Evolutionary conservation across 176 grass and related monocot genomes (phyloP), one percentile per base, ranked within the genome.

Genomic region (Bolboschoenus planiculmis): DNA sequence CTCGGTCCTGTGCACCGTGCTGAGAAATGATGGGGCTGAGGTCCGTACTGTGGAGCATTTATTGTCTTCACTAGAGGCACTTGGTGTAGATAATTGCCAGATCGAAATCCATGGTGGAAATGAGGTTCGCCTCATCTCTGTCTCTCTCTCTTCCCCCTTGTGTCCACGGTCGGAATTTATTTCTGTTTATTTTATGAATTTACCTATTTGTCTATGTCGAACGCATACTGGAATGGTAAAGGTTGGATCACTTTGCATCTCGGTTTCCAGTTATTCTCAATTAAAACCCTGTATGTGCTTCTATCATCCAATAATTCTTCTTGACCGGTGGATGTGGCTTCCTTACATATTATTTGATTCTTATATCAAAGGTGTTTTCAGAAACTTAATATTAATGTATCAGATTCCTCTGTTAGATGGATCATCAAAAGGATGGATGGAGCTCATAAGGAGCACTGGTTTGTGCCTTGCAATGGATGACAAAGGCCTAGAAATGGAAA

Each of bases 331-430:
- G n/a, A n/a, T n/a, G n/a, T n/a, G n/a, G n/a, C n/a, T n/a, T n/a
- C n/a, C n/a, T n/a, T n/a, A n/a, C n/a, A n/a, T n/a, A n/a, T n/a
- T n/a, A n/a, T n/a, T n/a, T n/a, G n/a, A n/a, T n/a, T n/a, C n/a
- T n/a, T n/a, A n/a, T n/a, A n/a, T n/a, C n/a, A n/a, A n/a, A n/a
- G n/a, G n/a, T n/a, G n/a, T n/a, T n/a, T 70, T 56, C 20, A 23
- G 55, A 57, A 23, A n/a, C 2, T 73, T 61, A 62, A 13, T 48
- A 10, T 87, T 90, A 68, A 83, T n/a, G 59, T 91, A 33, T 84
- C 86, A 98, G 92, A 87, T 95, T 85, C 92, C 96, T 88, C 87
- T 95, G 84, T 85, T 98, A 87, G 95, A 98, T 95, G 96, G 96
- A 93, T 98, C 90, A 82, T 89, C 90, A 23, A 90, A 87, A 90